Base-by-base conservation (phyloP, 2,329 filamentous ascomycete genomes). In the Colletotrichum graminicola region DNA sequence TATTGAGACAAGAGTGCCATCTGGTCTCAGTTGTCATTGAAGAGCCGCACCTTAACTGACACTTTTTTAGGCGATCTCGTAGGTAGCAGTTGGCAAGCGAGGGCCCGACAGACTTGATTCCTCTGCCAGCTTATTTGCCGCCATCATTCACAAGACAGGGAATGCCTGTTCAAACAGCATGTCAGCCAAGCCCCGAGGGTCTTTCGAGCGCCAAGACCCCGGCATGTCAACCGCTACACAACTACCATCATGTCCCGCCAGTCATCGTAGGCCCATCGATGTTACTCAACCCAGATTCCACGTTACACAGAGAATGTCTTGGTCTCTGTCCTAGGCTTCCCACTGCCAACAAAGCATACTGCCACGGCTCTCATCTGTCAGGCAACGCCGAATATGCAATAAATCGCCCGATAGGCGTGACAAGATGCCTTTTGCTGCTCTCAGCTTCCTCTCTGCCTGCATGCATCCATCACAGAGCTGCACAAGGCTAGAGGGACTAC, bases 1-100 rank as follows among this genome's bases (percentile, higher is more conserved):
- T 11, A 26, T 41, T 57, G 52, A 67, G 64, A 59, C 64, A 62
- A 52, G 26, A 61, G 32, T 47, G 11, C 34, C 57, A 47, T 14
- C 64, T 34, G 45, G 67, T 62, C 64, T 67, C 43, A 54, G 57
- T 62, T 54, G 41, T 26, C 29, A 41, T 62, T 11, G 56, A 57
- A 62, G 67, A 71, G 67, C 67, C 67, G 63, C 67, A 71, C 56
- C 26, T 52, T 47, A 57, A 57, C 34, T 36, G 26, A 45, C 36
- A 57, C 18, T 51, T 49, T 26, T 23, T 51, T 34, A 14, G 56
- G 55, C 36, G 57, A 18, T 39, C 34, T 14, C n/a, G n/a, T 10
- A 21, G n/a, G n/a, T 10, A 21, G n/a, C 56, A 23, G 51, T 56
- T 45, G 49, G 10, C 57, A 52, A 57, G 64, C 49, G 32, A 67